Evolutionary conservation across 768 basidiomycete species (phyloP), one percentile per base, ranked within the genome.

Genomic region (Podaxis sp.): DNA sequence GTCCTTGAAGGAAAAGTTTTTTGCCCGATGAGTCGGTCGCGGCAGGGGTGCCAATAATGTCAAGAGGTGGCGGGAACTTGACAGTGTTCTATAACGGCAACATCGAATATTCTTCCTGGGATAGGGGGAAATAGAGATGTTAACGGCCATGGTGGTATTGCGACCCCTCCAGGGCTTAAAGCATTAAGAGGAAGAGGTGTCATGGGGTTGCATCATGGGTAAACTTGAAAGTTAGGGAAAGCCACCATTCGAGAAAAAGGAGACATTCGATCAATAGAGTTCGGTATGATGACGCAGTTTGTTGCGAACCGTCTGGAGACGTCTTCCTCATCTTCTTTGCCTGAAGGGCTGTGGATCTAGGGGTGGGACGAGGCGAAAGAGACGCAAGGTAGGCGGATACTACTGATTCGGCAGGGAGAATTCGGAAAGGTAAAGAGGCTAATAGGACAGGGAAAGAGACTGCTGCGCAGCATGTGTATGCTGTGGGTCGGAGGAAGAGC

Each of bases 171-270:
- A 23, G 36, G 36, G 52, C 18, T 18, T 37, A 9, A 10, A 37
- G 5, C 36, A 25, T 38, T 23, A 18, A 14, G 13, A 16, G 18
- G 52, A 13, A 21, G 52, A 52, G n/a, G 47, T 6, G 32, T 48
- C 56, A 37, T 36, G 25, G 14, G 5, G 47, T 57, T 48, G 56
- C 56, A 35, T 57, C 46, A 50, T 57, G 32, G 35, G 46, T 36
- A 50, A 38, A 36, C 48, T 18, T 48, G 35, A 13, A 50, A n/a
- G 18, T 50, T 37, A 57, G 47, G 47, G 57, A 57, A 57, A 46
- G 23, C 44, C 25, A 42, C 21, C 23, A 14, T 25, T 18, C 47
- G 48, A 36, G 21, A 57, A 57, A 48, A 50, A 50, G 37, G 48
- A 35, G 35, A n/a, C 7, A 9, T 57, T 57, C 36, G 13, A 21